Percentiles rank a stretch among this genome's conserved stretches.
These are phyloP conservation scores for Rhododendron kiyosumense DNA, from an alignment of 148 eudicot genomes.

Conservation along the genomic window DNA sequence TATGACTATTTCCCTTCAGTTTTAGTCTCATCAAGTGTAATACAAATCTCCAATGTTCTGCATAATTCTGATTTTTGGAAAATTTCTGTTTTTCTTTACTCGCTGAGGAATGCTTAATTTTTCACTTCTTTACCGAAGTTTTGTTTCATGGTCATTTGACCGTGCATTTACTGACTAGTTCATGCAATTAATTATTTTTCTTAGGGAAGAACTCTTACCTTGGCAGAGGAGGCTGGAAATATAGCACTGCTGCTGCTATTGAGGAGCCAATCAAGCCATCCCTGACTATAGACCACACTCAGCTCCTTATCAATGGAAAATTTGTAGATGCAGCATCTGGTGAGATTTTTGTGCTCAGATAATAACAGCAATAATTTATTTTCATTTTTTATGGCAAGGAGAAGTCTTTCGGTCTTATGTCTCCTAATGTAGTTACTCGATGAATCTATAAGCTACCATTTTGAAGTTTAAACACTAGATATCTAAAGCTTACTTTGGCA, in stretches of 20 bases:
- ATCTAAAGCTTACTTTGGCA: conserved; percentile 7
- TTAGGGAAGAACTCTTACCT: conserved; percentile 30
- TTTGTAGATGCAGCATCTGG: conserved; percentile 66
- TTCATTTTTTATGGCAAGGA: not conserved
- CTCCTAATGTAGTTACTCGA: not conserved
- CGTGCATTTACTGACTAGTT: not conserved
- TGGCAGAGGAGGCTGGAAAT: conserved; percentile 26
- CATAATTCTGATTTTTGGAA: not conserved
- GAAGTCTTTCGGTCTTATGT: not conserved
- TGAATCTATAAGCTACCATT: not conserved
- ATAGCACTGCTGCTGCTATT: conserved; percentile 42
- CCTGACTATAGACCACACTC: conserved; percentile 36
- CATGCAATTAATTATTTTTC: not conserved
- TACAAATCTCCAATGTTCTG: not conserved
- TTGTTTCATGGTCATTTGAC: not conserved
- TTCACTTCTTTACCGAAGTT: not conserved
- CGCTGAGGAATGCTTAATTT: not conserved
- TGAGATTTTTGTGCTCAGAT: conserved; percentile 8
- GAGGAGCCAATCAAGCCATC: conserved; percentile 52
- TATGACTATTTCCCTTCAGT: not conserved
- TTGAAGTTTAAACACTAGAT: not conserved
- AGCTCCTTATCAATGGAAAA: conserved; percentile 54
- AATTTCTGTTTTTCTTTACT: not conserved
- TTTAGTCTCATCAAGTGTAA: not conserved
- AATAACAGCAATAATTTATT: not conserved